phyloP scores from a whole-genome alignment of 2,329 filamentous ascomycete genomes.

The Arthrobotrys conoides region DNA sequence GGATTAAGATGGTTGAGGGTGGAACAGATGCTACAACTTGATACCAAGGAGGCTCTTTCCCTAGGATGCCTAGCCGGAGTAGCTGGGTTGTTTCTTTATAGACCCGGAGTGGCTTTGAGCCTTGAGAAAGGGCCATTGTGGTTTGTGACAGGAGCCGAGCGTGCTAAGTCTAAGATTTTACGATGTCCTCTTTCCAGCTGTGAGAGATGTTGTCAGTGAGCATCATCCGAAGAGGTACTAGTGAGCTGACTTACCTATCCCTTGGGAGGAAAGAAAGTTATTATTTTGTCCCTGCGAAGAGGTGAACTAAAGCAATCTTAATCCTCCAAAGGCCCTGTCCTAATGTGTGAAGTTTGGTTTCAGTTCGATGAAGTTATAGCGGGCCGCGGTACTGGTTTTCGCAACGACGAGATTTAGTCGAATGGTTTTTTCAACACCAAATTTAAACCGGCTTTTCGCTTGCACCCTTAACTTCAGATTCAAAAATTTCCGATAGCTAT shows the following conservation, averaged over 20 bases:
- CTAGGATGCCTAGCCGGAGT: constrained; percentile 68
- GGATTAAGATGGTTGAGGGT: constrained; percentile 74
- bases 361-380: no score
- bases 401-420: background rate
- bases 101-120: constrained; percentile 68
- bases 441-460: background rate
- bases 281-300: background rate
- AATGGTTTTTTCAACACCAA: background rate
- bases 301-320: background rate
- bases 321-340: background rate
- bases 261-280: background rate
- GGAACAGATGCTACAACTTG: constrained; percentile 73
- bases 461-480: background rate
- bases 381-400: background rate
- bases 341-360: background rate
- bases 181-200: background rate
- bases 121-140: constrained; percentile 67
- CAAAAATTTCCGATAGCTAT: background rate
- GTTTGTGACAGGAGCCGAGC: background rate
- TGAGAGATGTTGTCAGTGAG: no score
- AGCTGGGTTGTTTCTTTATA: constrained; percentile 71
- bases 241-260: background rate
- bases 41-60: constrained; percentile 72
- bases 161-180: background rate
- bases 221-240: no score